Base-by-base conservation (phyloP, 83 land plant genomes). In the Picea abies region DNA sequence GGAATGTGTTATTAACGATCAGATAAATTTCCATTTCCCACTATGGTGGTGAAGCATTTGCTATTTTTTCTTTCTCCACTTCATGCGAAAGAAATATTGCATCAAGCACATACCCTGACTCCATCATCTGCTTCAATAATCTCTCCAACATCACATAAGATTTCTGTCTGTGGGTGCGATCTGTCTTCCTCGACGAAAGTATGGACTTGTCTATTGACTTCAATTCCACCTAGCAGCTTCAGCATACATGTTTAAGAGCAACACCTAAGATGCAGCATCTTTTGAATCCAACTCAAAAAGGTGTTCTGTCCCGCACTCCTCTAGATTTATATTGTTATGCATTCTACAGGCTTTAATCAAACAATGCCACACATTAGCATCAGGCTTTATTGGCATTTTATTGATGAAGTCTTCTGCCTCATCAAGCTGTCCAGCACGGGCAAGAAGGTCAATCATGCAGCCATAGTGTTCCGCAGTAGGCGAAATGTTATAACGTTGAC, bases 361-460 rank as follows among this genome's bases (percentile, higher is more conserved):
- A n/a, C 60, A 19, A 6, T 44, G 14, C 79, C 79, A 47, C 12
- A 76, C 14, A 44, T 52, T 22, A 76, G 23, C 60, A n/a, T n/a
- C n/a, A n/a, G n/a, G n/a, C n/a, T n/a, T n/a, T n/a, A n/a, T n/a
- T n/a, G n/a, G n/a, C n/a, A 76, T 76, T 76, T 10, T 52, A n/a
- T 76, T 47, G 17, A 76, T 76, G 20, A 52, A 44, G 1, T 76
- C 79, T 9, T 76, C 26, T 20, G 79, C 58, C 20, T 76, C 60
- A 8, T 23, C 60, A 5, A 76, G 58, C 3, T 39, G 7, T 23
- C 79, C 58, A 52, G 79, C 52, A n/a, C 79, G 58, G 9, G 26
- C 23, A 12, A 76, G 79, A 20, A 76, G 79, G 79, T 76, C 79
- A 44, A 76, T 14, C 79, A 76, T 76, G 60, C 58, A 76, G 32